Conservation (phyloP, 1,284 basidiomycete genomes). For the Pseudozyma sp. region DNA sequence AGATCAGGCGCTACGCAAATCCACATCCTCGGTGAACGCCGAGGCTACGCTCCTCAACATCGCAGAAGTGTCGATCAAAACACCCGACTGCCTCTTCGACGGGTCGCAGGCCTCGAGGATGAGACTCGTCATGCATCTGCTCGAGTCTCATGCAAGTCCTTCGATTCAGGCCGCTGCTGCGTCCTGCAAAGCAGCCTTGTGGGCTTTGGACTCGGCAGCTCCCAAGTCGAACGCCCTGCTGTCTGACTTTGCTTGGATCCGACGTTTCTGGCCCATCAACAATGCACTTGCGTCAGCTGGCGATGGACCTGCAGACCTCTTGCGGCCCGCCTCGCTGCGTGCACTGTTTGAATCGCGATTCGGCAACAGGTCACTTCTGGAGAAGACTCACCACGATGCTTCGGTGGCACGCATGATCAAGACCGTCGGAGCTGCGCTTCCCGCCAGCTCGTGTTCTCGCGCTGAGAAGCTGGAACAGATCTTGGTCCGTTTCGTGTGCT, state of each 20-base stretch:
- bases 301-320: constrained; percentile 36
- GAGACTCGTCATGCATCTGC: constrained; percentile 30
- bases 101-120: constrained; percentile 17
- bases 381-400: constrained; percentile 37
- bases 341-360: constrained; percentile 38
- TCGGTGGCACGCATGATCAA: constrained; percentile 38
- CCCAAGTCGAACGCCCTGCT: constrained; percentile 21
- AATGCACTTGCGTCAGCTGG: constrained; percentile 5
- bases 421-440: constrained; percentile 31
- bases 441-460: constrained; percentile 42
- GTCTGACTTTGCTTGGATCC: constrained; percentile 37
- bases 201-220: constrained; percentile 23
- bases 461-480: constrained; percentile 21
- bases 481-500: constrained; percentile 17
- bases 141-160: constrained; percentile 23
- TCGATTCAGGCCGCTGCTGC: constrained; percentile 32
- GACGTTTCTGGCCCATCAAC: constrained; percentile 27
- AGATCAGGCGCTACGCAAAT: constrained; percentile 3
- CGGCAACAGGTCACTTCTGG: constrained; percentile 32
- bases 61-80: constrained; percentile 36
- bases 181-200: constrained; percentile 29
- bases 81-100: constrained; percentile 13
- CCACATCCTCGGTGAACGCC: constrained; percentile 3
- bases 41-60: constrained; percentile 33
- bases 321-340: constrained; percentile 35